A percentile compares a stretch with the other conserved stretches of the same genome.
Evolutionary conservation across 1,139 yeast genomes (phyloP).

Genomic region (Lodderomyces pseudojiufengensis): DNA sequence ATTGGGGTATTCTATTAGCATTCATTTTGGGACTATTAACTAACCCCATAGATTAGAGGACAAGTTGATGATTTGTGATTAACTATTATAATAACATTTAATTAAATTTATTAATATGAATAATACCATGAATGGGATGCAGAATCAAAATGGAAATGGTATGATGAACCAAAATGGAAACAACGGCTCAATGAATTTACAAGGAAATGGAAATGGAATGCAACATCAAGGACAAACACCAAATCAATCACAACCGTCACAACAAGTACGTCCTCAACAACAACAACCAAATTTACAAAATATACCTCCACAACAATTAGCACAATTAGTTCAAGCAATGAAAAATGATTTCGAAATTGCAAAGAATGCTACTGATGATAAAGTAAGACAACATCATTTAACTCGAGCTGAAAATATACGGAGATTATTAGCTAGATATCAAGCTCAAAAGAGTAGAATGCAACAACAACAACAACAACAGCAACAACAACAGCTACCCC

Average conservation of each 20-base stretch:
- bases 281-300: constrained; percentile 12
- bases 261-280: constrained; percentile 1
- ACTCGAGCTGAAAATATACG: constrained; percentile 66
- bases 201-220: neutral
- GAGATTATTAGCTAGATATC: constrained; percentile 41
- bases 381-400: constrained; percentile 64
- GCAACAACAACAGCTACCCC: constrained; percentile 10
- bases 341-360: constrained; percentile 64
- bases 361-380: constrained; percentile 50
- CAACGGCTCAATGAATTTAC: neutral
- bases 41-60: too few species aligned
- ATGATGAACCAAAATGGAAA: neutral
- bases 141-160: constrained; percentile 2
- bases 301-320: constrained; percentile 55
- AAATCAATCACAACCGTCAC: constrained; percentile 1
- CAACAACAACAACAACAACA: constrained; percentile 15
- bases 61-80: too few species aligned
- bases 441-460: constrained; percentile 34
- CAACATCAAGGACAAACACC: constrained; percentile 7
- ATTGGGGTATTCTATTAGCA: too few species aligned
- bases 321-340: constrained; percentile 57
- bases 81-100: too few species aligned
- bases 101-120: constrained; percentile 4
- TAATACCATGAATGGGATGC: constrained; percentile 8
- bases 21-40: too few species aligned